Evolutionary conservation across 148 eudicot genomes (phyloP).

Genomic region (Rhododendron mucronatum): DNA sequence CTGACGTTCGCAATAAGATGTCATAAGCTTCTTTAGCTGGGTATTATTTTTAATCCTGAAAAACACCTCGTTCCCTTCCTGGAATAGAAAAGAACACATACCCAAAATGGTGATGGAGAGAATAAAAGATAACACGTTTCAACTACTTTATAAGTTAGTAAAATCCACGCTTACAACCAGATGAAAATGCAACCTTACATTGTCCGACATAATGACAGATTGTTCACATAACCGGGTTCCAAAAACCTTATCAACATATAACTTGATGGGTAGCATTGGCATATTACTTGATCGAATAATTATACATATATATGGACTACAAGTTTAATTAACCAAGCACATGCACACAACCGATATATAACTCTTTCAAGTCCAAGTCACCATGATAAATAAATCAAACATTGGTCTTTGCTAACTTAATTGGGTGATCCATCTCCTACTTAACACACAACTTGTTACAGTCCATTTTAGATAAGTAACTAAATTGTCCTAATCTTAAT

Average conservation of each 20-base stretch:
- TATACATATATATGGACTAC: neutral
- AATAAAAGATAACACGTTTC: neutral
- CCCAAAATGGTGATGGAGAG: neutral
- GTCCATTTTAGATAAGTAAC: neutral
- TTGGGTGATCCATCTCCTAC: neutral
- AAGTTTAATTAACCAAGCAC: neutral
- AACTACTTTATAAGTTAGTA: neutral
- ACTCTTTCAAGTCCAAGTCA: too few species aligned
- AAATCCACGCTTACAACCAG: neutral
- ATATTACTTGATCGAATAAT: neutral
- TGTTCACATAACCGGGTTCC: neutral
- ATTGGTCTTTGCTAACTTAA: neutral
- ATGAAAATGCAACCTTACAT: neutral
- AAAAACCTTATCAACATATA: neutral
- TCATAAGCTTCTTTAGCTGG: slow-evolving; percentile 2
- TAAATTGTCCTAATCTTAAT: neutral
- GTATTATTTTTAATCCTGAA: neutral
- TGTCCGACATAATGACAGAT: neutral
- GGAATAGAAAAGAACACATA: neutral
- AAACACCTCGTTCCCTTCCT: slow-evolving; percentile 5
- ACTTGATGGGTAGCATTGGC: neutral
- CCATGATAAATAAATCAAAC: too few species aligned
- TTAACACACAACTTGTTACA: neutral
- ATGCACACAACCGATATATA: neutral
- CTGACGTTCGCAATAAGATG: neutral